Evolutionary conservation across 768 basidiomycete species (phyloP).

Genomic region (Sistotremastrum suecicum): DNA sequence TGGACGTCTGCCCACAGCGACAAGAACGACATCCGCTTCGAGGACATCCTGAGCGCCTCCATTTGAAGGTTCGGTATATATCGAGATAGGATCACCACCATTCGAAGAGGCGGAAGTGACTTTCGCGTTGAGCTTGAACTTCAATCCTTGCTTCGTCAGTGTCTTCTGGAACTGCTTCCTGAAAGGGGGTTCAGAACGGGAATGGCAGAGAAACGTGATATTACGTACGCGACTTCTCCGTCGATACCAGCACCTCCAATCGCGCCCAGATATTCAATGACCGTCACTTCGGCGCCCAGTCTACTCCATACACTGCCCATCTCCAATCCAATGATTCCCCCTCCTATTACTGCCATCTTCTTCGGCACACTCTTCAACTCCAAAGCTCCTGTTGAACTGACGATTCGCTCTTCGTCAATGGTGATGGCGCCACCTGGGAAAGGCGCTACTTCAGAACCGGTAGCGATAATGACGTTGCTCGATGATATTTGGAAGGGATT

Average conservation of each 20-base stretch:
- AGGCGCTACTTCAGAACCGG: constrained; percentile 89
- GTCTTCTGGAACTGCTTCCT: constrained; percentile 93
- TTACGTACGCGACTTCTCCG: constrained; percentile 77
- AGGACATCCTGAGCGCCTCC: constrained; percentile 84
- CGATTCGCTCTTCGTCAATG: constrained; percentile 96
- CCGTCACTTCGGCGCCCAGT: constrained; percentile 88
- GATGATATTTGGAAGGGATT: constrained; percentile 38
- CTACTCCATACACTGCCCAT: constrained; percentile 98
- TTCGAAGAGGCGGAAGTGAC: constrained; percentile 80
- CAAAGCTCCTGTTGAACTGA: constrained; percentile 87
- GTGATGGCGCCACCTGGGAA: constrained; percentile 87
- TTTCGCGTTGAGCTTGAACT: constrained; percentile 97
- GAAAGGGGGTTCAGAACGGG: neutral
- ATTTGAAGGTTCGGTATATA: constrained; percentile 86
- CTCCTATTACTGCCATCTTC: constrained; percentile 97
- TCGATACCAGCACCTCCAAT: constrained; percentile 95
- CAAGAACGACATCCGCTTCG: constrained; percentile 91
- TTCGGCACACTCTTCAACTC: constrained; percentile 80
- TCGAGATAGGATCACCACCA: constrained; percentile 61
- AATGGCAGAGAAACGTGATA: neutral
- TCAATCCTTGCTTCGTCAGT: constrained; percentile 83
- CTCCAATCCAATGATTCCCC: constrained; percentile 95
- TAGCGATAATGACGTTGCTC: constrained; percentile 94
- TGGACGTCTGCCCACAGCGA: constrained; percentile 89
- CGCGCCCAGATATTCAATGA: constrained; percentile 86